phyloP scores from a whole-genome alignment of 768 basidiomycete species.

The Rhodotorula diobovata region DNA sequence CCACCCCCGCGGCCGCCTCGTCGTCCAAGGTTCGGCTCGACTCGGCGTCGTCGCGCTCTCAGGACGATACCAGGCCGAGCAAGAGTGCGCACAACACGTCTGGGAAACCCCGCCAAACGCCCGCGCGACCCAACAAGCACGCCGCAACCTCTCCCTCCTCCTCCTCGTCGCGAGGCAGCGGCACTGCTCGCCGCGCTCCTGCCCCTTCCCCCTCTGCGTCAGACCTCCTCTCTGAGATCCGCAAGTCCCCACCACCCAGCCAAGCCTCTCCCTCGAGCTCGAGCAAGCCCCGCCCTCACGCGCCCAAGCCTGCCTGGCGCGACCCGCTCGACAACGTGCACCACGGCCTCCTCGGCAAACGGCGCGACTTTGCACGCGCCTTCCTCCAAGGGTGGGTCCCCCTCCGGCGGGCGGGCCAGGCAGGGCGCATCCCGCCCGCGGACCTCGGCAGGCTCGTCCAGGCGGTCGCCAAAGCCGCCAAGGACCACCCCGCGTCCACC shows the following conservation, averaged over 20 bases:
- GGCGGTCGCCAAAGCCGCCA: not conserved
- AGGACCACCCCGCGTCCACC: not conserved
- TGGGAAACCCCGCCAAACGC: accelerated
- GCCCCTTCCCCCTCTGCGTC: slow-evolving; percentile 21
- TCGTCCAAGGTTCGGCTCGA: not conserved
- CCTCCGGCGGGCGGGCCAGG: slow-evolving; percentile 12
- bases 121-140: not conserved
- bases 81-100: too few species aligned
- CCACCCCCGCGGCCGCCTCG: not conserved
- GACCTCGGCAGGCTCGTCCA: slow-evolving; percentile 12
- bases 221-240: slow-evolving; percentile 28
- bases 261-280: not conserved
- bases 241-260: too few species aligned
- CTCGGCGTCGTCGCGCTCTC: not conserved
- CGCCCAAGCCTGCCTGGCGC: too few species aligned
- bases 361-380: not conserved
- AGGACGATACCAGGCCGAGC: too few species aligned
- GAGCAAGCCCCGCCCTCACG: not conserved
- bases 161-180: not conserved
- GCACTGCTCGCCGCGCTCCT: not conserved
- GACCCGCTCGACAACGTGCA: not conserved
- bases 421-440: not conserved
- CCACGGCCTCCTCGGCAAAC: not conserved
- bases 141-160: not conserved
- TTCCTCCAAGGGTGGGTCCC: slow-evolving; percentile 27